Evolutionary conservation across 345 rosid genomes (phyloP).

Genomic region (Bruguiera parviflora): DNA sequence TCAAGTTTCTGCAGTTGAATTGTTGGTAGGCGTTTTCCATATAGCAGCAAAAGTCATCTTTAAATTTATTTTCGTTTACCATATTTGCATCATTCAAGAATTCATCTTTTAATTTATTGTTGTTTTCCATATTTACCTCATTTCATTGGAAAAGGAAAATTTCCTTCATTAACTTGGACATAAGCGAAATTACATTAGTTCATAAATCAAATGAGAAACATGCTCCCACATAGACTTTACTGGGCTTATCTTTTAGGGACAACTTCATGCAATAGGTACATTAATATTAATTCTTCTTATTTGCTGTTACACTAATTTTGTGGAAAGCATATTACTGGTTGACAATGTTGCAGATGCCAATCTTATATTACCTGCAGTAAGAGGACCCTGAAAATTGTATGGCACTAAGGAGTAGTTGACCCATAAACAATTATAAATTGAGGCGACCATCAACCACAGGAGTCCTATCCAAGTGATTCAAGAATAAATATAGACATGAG

Average conservation of each 20-base stretch:
- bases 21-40: neutral
- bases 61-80: no score
- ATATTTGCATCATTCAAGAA: no score
- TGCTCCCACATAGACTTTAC: neutral
- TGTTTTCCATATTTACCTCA: no score
- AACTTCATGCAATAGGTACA: neutral
- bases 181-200: neutral
- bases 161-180: neutral
- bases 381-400: neutral
- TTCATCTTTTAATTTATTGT: no score
- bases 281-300: neutral
- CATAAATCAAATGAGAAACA: neutral
- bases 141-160: neutral
- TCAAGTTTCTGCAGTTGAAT: neutral
- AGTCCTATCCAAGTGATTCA: conserved; percentile 8
- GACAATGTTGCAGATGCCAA: neutral
- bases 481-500: conserved; percentile 2
- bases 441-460: neutral
- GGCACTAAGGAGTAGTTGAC: neutral
- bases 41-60: neutral
- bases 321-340: neutral
- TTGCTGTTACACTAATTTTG: neutral
- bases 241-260: neutral
- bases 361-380: neutral
- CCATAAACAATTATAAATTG: neutral